Conservation (phyloP, 2,329 filamentous ascomycete species). For the Pseudogymnoascus verrucosus region DNA sequence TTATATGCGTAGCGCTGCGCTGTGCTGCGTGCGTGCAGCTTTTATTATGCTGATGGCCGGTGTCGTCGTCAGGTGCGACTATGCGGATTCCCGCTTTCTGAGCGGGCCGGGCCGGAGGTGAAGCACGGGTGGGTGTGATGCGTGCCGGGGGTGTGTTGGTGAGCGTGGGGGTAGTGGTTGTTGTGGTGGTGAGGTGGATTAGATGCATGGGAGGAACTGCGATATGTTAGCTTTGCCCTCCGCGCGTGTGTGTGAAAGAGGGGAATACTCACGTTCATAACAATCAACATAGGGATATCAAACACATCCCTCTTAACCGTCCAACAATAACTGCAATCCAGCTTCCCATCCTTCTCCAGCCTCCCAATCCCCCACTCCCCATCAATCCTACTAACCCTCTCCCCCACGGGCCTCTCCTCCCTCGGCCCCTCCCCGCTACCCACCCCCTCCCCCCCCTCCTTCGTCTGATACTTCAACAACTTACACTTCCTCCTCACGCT, state of each 20-base stretch:
- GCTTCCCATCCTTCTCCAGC: conserved; percentile 79
- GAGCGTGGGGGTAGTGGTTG: conserved; percentile 10
- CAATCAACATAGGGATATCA: conserved; percentile 96
- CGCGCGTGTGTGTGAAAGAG: neutral
- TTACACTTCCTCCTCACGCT: conserved; percentile 78
- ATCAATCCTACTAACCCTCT: conserved; percentile 52
- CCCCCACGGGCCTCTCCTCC: conserved; percentile 15
- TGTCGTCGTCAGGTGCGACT: neutral
- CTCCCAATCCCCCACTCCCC: conserved; percentile 73
- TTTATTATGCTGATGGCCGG: neutral
- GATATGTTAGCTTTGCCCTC: conserved; percentile 13
- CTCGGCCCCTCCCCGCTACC: conserved; percentile 14
- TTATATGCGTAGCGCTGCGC: too few relatives aligned
- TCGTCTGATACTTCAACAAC: conserved; percentile 81
- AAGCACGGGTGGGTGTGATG: too few relatives aligned
- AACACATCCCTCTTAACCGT: conserved; percentile 94
- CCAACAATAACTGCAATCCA: conserved; percentile 95
- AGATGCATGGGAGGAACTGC: conserved; percentile 39
- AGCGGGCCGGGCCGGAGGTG: neutral
- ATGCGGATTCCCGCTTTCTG: neutral
- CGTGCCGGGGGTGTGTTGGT: neutral
- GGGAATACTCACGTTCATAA: conserved; percentile 77
- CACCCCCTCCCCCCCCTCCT: conserved; percentile 39
- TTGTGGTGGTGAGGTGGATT: conserved; percentile 17
- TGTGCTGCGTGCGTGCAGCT: neutral